Conservation (phyloP, 352 stramenopile species). For the Blastocystis hominis region DNA sequence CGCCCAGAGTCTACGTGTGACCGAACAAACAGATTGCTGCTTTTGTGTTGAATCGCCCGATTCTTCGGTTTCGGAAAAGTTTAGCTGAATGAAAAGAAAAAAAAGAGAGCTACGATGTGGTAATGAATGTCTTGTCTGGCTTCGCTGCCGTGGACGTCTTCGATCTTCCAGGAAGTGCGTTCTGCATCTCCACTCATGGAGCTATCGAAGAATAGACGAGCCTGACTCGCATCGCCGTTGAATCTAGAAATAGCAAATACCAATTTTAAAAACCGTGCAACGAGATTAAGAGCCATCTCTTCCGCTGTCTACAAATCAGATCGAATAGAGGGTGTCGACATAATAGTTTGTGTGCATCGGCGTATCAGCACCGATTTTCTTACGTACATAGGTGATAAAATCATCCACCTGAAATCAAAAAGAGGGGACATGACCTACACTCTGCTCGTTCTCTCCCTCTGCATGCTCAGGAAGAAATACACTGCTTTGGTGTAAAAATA, state of each 20-base stretch:
- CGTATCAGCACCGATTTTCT: neutral
- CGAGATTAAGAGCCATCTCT: neutral
- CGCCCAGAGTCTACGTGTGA: neutral
- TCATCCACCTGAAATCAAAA: neutral
- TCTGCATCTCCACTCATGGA: neutral
- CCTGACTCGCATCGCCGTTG: neutral
- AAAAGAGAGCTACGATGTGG: neutral
- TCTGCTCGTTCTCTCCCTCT: neutral
- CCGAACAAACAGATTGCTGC: neutral
- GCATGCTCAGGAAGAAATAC: neutral
- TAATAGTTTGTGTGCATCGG: neutral
- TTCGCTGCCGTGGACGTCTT: neutral
- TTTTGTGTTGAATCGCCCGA: neutral
- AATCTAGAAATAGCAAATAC: neutral
- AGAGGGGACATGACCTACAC: neutral
- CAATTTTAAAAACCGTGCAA: neutral
- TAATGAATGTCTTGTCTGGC: neutral
- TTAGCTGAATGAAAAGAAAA: neutral
- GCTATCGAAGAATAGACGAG: neutral
- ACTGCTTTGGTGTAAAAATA: neutral
- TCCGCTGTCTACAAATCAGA: neutral
- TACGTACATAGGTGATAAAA: neutral
- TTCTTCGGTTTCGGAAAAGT: neutral
- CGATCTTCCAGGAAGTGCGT: neutral
- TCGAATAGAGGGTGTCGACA: neutral